Base-by-base conservation (phyloP, 257 asterid genomes). In the Hygrophila difformis region DNA sequence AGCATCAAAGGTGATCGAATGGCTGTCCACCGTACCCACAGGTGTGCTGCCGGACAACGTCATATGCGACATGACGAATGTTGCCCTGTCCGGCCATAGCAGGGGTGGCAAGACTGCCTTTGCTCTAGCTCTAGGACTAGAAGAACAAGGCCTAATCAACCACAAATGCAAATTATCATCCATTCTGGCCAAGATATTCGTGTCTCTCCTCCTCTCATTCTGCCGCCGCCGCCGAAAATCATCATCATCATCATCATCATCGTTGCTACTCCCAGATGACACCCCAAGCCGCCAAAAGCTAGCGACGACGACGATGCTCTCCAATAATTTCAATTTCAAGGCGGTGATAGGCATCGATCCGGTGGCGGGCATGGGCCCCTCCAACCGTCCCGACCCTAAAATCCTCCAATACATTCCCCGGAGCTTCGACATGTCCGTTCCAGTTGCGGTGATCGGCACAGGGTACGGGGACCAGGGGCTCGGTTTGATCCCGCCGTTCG, bases 291-390 rank as follows among this genome's bases (percentile, higher is more conserved):
- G n/a, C 31, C 31, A 26, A 5, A 26, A 5, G 4, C 31, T 8
- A 26, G 8, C 31, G 7, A 5, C 8, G n/a, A n/a, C n/a, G n/a
- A n/a, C n/a, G n/a, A n/a, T n/a, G n/a, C n/a, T n/a, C n/a, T n/a
- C n/a, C n/a, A n/a, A n/a, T n/a, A n/a, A n/a, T n/a, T n/a, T n/a
- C 31, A 26, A 26, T 3, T 26, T 26, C 31, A 26, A 60, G 16
- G 89, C 75, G 12, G 18, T 82, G 1, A 58, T 78, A 13, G 89
- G 83, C 5, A 61, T 82, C 19, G 85, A 70, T 1, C 88, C 85
- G 0, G 77, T 69, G 36, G 93, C 61, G 0, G 82, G 81, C 7
- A 0, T 0, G 0, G 18, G 39, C 7, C 9, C 63, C 0, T 20
- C 60, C 0, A 1, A 0, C 12, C 67, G 50, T 1, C 16, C 48